Percentiles rank a stretch among this genome's conserved stretches.
Conservation (phyloP, 2,329 filamentous ascomycete species). For the Colletotrichum melonis region DNA sequence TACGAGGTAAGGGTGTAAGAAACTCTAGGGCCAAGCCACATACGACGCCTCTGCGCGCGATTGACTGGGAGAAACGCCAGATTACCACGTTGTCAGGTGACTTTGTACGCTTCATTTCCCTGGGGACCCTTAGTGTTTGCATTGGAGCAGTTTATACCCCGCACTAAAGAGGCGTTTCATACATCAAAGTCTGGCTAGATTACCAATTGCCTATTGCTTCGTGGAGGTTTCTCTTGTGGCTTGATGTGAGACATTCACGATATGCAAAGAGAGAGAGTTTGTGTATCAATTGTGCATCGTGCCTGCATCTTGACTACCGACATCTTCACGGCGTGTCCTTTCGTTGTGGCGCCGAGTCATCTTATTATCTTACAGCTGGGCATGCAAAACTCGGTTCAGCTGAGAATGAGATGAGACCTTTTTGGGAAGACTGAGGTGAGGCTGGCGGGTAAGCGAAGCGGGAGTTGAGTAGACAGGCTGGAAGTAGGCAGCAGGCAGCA, state of each 20-base stretch:
- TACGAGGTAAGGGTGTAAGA: not conserved
- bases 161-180: not conserved
- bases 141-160: not conserved
- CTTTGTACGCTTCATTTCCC: not conserved
- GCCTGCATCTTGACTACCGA: not conserved
- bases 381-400: not conserved
- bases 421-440: not conserved
- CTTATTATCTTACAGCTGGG: not conserved
- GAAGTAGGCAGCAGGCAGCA: not conserved
- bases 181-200: not conserved
- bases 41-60: not conserved
- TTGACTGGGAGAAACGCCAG: not conserved
- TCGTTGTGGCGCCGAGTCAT: not conserved
- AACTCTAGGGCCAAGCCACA: not conserved
- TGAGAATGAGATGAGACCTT: not conserved
- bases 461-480: not conserved
- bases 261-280: not conserved
- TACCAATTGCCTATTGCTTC: not conserved
- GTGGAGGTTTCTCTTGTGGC: not conserved
- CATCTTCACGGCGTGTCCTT: not conserved
- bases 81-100: conserved; percentile 10
- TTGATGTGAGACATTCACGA: not conserved
- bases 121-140: not conserved
- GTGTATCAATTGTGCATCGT: not conserved
- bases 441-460: not conserved